Percentiles rank a stretch among this genome's conserved stretches.
Conservation (phyloP, 2,329 filamentous ascomycete species). For the Epichloe festucae region DNA sequence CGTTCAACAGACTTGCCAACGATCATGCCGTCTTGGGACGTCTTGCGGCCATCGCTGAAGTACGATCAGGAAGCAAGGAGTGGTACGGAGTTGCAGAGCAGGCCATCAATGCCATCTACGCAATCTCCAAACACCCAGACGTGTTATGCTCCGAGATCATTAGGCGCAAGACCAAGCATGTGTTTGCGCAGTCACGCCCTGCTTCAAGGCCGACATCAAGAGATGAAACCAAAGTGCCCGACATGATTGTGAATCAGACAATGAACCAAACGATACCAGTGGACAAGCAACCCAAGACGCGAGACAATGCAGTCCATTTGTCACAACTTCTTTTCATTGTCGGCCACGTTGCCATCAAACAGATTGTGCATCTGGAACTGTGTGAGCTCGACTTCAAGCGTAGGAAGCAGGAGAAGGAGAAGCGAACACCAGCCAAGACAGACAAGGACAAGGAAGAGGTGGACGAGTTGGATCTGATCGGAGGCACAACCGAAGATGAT, state of each 20-base stretch:
- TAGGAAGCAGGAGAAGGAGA: conserved; percentile 81
- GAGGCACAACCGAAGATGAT: conserved; percentile 88
- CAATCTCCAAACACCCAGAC: conserved; percentile 86
- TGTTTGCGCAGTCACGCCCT: conserved; percentile 45
- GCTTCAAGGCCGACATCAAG: conserved; percentile 29
- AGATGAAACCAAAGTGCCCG: conserved; percentile 26
- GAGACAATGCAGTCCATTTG: conserved; percentile 60
- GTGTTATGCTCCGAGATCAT: conserved; percentile 85
- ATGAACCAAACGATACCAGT: conserved; percentile 5
- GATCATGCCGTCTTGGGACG: conserved; percentile 78
- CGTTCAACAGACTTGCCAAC: conserved; percentile 70
- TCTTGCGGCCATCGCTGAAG: conserved; percentile 73
- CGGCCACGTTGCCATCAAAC: conserved; percentile 93
- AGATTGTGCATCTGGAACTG: conserved; percentile 96
- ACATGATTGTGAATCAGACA: conserved; percentile 19
- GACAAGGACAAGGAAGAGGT: conserved; percentile 47
- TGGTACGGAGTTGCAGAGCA: conserved; percentile 96
- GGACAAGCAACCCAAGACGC: conserved; percentile 30
- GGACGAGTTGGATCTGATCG: conserved; percentile 91
- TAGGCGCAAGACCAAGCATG: conserved; percentile 69
- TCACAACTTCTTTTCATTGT: conserved; percentile 92
- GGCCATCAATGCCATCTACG: conserved; percentile 89
- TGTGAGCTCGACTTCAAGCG: conserved; percentile 97
- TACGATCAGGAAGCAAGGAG: conserved; percentile 81
- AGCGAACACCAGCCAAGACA: conserved; percentile 36